Evolutionary conservation across 139 green algal genomes (phyloP), one percentile per base, ranked within the genome.

Genomic region (Edaphochlamys debaryana): DNA sequence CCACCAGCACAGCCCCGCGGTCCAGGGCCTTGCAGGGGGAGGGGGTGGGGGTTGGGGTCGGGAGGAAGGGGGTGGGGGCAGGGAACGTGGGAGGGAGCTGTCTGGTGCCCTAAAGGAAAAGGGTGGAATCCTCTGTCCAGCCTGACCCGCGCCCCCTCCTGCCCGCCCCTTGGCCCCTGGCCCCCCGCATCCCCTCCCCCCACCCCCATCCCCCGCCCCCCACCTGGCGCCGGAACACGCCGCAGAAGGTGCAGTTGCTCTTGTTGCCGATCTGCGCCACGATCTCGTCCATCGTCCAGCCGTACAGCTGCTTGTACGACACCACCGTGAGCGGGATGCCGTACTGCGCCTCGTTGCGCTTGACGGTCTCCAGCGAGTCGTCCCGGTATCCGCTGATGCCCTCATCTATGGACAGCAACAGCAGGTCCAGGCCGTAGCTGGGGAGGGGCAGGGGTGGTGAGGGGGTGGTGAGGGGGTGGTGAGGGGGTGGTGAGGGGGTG

Each of bases 281-380:
- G n/a, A 99, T 99, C 67, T 98, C 94, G 73, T 99, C 97, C 97
- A 99, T 99, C 27, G 94, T 98, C 97, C 97, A 99, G 30, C 96
- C 96, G 87, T 99, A 99, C 67, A 99, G 90, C 72, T 98, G 88
- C 75, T 96, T 94, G 81, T 99, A 99, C 0, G 95, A 98, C 38
- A 99, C 90, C 4, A 99, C 86, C 69, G 91, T 90, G n/a, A 98
- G 88, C 2, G 94, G 93, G 15, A 98, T 93, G 36, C 87, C 81
- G 84, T 96, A 96, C 79, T 94, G 90, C 85, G 89, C 70, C 81
- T 99, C 96, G 74, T 99, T 99, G 4, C 95, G 81, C 72, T 98
- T 97, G 17, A 99, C 97, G 0, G 97, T 99, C 64, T 98, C 97
- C 41, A 99, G 85, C 0, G 91, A 97, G 87, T 99, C 97, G 74